Percentiles rank a stretch among this genome's conserved stretches.
Evolutionary conservation across 352 stramenopile species (phyloP).

Genomic region (Phytophthora ohioensis): DNA sequence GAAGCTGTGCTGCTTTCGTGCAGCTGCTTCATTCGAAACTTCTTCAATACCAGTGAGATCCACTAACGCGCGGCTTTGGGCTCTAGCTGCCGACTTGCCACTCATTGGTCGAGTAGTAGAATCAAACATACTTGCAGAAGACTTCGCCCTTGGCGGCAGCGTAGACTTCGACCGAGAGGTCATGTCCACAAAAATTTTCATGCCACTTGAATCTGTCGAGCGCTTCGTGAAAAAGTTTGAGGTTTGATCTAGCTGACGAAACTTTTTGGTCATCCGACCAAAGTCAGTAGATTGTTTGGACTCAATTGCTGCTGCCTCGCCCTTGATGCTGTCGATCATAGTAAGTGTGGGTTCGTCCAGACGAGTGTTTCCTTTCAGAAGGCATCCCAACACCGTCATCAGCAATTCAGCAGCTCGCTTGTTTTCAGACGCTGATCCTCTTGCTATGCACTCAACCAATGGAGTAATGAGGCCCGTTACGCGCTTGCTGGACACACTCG

Average conservation of each 20-base stretch:
- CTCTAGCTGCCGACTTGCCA: slow-evolving; percentile 63
- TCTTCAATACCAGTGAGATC: slow-evolving; percentile 58
- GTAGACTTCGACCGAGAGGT: slow-evolving; percentile 40
- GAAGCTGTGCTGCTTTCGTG: slow-evolving; percentile 77
- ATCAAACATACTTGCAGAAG: slow-evolving; percentile 23
- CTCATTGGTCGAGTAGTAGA: slow-evolving; percentile 56
- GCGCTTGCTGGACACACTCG: slow-evolving; percentile 59
- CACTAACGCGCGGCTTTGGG: slow-evolving; percentile 50
- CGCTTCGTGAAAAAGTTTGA: slow-evolving; percentile 66
- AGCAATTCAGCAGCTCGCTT: slow-evolving; percentile 71
- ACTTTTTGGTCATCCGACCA: slow-evolving; percentile 67
- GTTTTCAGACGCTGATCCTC: slow-evolving; percentile 57
- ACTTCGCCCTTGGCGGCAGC: slow-evolving; percentile 21
- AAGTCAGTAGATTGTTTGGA: slow-evolving; percentile 79
- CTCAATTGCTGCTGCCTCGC: slow-evolving; percentile 54
- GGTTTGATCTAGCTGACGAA: slow-evolving; percentile 64
- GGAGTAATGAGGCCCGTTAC: slow-evolving; percentile 59
- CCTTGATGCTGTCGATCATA: slow-evolving; percentile 64
- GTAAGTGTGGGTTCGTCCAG: slow-evolving; percentile 59
- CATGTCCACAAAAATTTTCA: slow-evolving; percentile 29
- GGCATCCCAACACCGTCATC: slow-evolving; percentile 66
- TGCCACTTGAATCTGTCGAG: slow-evolving; percentile 19
- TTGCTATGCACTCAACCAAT: slow-evolving; percentile 68
- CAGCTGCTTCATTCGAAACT: slow-evolving; percentile 54
- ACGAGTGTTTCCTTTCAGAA: slow-evolving; percentile 59